A percentile compares a stretch with the other conserved stretches of the same genome.
phyloP scores from a whole-genome alignment of 1,139 yeast genomes.

The Protomyces lactucae-debilis region DNA sequence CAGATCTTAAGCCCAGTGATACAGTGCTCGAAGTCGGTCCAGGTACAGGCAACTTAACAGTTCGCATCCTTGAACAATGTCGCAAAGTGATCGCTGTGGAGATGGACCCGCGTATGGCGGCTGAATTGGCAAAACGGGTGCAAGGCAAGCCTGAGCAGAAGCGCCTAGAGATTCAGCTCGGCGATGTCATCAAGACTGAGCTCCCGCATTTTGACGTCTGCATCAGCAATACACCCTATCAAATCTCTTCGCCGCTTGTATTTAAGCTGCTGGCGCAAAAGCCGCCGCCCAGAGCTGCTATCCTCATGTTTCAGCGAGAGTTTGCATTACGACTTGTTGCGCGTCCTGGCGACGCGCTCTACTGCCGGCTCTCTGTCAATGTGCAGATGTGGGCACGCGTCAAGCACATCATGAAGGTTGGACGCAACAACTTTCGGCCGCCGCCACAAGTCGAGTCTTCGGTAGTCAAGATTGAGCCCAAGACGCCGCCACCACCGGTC shows the following conservation, averaged over 20 bases:
- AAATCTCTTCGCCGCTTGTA: constrained; percentile 92
- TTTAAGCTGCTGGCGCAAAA: constrained; percentile 88
- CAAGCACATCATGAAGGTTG: constrained; percentile 97
- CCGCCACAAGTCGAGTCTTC: constrained; percentile 98
- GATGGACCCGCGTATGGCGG: constrained; percentile 99
- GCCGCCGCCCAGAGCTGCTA: constrained; percentile 88
- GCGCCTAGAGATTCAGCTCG: constrained; percentile 82
- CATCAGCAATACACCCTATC: constrained; percentile 96
- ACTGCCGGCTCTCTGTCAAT: constrained; percentile 89
- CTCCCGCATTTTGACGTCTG: constrained; percentile 93
- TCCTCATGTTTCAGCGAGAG: constrained; percentile 96
- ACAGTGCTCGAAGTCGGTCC: constrained; percentile 96
- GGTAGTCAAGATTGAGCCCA: constrained; percentile 88
- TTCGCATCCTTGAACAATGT: constrained; percentile 85
- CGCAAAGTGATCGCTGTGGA: constrained; percentile 89
- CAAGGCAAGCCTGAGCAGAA: constrained; percentile 93
- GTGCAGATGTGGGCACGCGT: constrained; percentile 99
- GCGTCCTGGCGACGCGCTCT: constrained; percentile 87
- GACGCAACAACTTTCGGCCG: constrained; percentile 92
- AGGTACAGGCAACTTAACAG: constrained; percentile 97
- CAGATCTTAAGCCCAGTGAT: constrained; percentile 86
- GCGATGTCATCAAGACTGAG: constrained; percentile 94
- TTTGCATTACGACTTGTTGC: constrained; percentile 90
- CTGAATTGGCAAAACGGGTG: constrained; percentile 93
- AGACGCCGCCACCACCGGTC: constrained; percentile 83